Percentiles rank a stretch among this genome's conserved stretches.
Evolutionary conservation across 768 basidiomycete genomes (phyloP).

Genomic region (Collybiopsis confluens): DNA sequence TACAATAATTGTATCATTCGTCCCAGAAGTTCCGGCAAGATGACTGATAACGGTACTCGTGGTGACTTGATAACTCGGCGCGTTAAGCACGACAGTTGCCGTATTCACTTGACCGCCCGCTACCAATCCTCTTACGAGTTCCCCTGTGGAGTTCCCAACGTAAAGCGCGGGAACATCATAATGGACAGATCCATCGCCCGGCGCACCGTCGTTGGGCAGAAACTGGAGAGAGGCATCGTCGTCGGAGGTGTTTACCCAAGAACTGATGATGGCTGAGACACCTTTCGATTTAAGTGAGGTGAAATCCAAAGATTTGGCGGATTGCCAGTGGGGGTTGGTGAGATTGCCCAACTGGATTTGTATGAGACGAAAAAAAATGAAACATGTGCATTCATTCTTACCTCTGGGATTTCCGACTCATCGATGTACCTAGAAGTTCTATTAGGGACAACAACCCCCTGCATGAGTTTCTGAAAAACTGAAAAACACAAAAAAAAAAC

Average conservation of each 20-base stretch:
- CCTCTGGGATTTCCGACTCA: slow-evolving; percentile 19
- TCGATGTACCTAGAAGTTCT: slow-evolving; percentile 22
- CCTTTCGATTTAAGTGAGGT: slow-evolving; percentile 16
- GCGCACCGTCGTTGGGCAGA: slow-evolving; percentile 21
- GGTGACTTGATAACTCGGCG: slow-evolving; percentile 18
- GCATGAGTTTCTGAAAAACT: background rate
- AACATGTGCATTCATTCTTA: no score
- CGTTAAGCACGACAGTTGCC: slow-evolving; percentile 27
- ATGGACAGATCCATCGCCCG: slow-evolving; percentile 16
- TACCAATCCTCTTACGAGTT: slow-evolving; percentile 20
- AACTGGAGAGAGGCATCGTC: slow-evolving; percentile 25
- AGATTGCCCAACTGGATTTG: slow-evolving; percentile 25
- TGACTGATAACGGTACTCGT: slow-evolving; percentile 22
- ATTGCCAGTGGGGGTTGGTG: slow-evolving; percentile 27
- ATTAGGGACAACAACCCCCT: background rate
- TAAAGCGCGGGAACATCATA: slow-evolving; percentile 25
- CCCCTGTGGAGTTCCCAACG: slow-evolving; percentile 26
- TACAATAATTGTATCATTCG: slow-evolving; percentile 20
- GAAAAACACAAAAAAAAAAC: background rate
- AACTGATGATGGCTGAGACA: slow-evolving; percentile 20
- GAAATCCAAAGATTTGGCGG: slow-evolving; percentile 23
- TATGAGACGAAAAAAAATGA: background rate
- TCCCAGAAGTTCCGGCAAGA: slow-evolving; percentile 15
- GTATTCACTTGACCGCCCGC: slow-evolving; percentile 13
- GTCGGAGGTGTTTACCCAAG: slow-evolving; percentile 26